Base-by-base conservation (phyloP, 2,329 filamentous ascomycete species). In the Monascus ruber region DNA sequence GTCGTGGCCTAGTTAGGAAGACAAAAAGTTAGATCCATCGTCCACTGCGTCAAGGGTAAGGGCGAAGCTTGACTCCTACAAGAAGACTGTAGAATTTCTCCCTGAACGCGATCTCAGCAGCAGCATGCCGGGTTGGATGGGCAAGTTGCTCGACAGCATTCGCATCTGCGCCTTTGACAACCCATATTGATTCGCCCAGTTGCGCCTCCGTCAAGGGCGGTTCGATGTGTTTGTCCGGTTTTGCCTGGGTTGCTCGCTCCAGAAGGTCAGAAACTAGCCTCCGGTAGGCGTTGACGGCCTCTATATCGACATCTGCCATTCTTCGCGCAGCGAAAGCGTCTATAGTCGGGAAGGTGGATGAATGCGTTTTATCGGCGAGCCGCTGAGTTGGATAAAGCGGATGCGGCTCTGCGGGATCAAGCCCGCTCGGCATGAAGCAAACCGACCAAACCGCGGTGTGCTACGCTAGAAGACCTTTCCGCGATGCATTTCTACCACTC, bases 41-140 rank as follows among this genome's bases (percentile, higher is more conserved):
- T 24, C n/a, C 8, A 24, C 5, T 9, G 17, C 11, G 35, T 28
- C 27, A 29, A 38, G 31, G 27, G 35, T 28, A 28, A 32, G 29
- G 33, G 17, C 32, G n/a, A 10, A 40, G 6, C 38, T 25, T 17
- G 11, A 25, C 9, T 51, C 81, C 70, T 66, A 91, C 86, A 58
- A 94, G 74, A 44, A 86, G 69, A 45, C 75, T 71, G 62, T 85
- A 85, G 63, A 96, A 93, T 35, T 83, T 74, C 50, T 83, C 77
- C 52, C 86, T 80, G 37, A 83, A 83, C 7, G 86, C 87, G 11
- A 83, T 87, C 62, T 96, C 91, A 35, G 94, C 77, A 24, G 84
- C 73, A 28, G 81, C 78, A 56, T 78, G 79, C 29, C 65, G 64
- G 25, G 61, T 57, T 48, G 80, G 77, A 34, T 74, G 73, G 42